Percentiles rank a stretch among this genome's conserved stretches.
These are phyloP conservation scores for Aspergillus glaucus DNA, from an alignment of 2,329 filamentous ascomycete species.

Conservation along the genomic window DNA sequence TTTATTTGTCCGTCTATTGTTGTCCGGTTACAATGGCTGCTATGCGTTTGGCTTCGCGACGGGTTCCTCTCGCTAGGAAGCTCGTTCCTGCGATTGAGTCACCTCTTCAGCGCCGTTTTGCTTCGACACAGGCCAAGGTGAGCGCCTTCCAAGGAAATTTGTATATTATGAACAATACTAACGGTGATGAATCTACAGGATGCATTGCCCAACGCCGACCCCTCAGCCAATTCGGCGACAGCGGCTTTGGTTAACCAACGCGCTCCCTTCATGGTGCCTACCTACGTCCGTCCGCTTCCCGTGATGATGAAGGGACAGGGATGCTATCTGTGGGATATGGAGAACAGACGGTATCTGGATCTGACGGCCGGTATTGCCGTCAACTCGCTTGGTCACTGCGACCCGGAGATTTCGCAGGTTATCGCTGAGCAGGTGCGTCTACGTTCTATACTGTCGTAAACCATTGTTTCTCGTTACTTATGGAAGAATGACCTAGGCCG, in stretches of 20 bases:
- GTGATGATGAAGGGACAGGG: slow-evolving; percentile 87
- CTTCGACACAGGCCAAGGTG: slow-evolving; percentile 24
- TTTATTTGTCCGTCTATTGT: not conserved
- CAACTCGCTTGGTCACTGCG: slow-evolving; percentile 84
- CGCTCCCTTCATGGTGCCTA: slow-evolving; percentile 87
- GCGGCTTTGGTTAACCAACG: slow-evolving; percentile 67
- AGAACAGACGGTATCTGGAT: slow-evolving; percentile 84
- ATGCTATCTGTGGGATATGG: slow-evolving; percentile 82
- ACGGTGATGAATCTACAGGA: slow-evolving; percentile 36
- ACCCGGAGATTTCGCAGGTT: slow-evolving; percentile 68
- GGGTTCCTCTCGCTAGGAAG: slow-evolving; percentile 24
- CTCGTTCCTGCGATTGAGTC: slow-evolving; percentile 26
- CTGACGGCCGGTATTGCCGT: slow-evolving; percentile 96
- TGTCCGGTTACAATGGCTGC: slow-evolving; percentile 20
- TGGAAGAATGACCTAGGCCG: slow-evolving; percentile 37
- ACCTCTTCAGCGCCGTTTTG: slow-evolving; percentile 28
- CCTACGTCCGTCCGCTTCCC: slow-evolving; percentile 82
- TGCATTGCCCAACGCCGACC: slow-evolving; percentile 63
- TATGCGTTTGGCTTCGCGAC: slow-evolving; percentile 30
- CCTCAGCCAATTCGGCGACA: slow-evolving; percentile 65
- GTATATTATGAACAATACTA: not conserved
- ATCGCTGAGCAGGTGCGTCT: slow-evolving; percentile 65
- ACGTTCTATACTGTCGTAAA: not conserved
- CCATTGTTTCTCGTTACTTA: slow-evolving; percentile 3
- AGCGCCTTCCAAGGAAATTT: not conserved